These are phyloP conservation scores for Penicillium decumbens DNA, from an alignment of 2,329 filamentous ascomycete genomes.

Conservation along the genomic window DNA sequence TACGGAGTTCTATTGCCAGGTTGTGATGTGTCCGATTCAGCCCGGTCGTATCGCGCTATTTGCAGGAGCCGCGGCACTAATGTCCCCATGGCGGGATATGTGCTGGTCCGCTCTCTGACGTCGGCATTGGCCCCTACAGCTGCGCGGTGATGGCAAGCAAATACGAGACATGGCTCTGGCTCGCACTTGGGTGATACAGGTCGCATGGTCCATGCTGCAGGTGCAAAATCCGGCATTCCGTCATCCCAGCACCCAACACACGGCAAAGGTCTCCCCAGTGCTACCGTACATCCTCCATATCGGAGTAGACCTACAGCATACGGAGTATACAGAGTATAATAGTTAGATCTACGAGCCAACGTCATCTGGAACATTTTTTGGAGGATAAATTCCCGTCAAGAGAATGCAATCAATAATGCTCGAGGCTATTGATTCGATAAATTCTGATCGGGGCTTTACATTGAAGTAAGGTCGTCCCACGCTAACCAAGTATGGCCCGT, in stretches of 20 bases:
- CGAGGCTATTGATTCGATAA: constrained; percentile 16
- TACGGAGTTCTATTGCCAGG: too few species aligned
- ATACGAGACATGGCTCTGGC: constrained; percentile 10
- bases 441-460: not conserved
- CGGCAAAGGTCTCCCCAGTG: not conserved
- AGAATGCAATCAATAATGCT: constrained; percentile 20
- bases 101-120: constrained; percentile 27
- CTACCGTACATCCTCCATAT: constrained; percentile 13
- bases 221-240: constrained; percentile 5
- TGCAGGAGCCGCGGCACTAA: constrained; percentile 26
- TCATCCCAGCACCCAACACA: not conserved
- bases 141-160: not conserved
- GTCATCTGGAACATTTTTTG: not conserved
- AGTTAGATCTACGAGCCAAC: not conserved
- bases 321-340: too few species aligned
- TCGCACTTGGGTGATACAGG: constrained; percentile 9
- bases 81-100: constrained; percentile 16
- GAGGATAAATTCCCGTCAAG: constrained; percentile 1
- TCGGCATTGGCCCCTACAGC: constrained; percentile 15
- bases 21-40: constrained; percentile 25
- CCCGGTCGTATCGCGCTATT: constrained; percentile 20
- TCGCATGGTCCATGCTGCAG: constrained; percentile 9
- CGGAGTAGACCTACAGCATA: not conserved
- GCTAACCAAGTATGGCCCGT: constrained; percentile 20
- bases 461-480: constrained; percentile 21